Evolutionary conservation across 306 rosid species (phyloP), one percentile per base, ranked within the genome.

Genomic region (Malus orientalis): DNA sequence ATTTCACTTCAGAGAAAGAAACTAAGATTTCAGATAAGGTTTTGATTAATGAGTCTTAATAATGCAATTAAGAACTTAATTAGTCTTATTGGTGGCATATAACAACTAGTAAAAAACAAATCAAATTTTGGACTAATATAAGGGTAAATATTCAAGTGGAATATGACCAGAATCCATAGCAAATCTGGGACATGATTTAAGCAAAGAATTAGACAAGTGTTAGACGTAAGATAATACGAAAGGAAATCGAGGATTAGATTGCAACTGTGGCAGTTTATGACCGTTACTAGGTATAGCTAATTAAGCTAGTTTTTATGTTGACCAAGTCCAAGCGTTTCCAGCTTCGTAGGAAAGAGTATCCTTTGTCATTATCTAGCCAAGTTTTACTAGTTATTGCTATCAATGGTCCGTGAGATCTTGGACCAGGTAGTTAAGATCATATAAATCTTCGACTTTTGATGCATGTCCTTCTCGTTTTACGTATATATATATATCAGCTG

Each of bases 161-260:
- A 70, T 9, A 58, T 58, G 45, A 60, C 30, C 60, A 61, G 61
- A 27, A 74, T 74, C 78, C 27, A 7, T 36, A 44, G 58, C n/a
- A 74, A 61, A 74, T 74, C 70, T 74, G 78, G n/a, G 59, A 62
- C 67, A 19, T 42, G 59, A 61, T 60, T 23, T 73, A 18, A 60
- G 59, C 45, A 74, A 74, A 74, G 30, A 74, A 60, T 42, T 49
- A 18, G 59, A 61, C 78, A 44, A 60, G 44, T 74, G 44, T 27
- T 27, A 27, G 19, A 4, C 32, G 12, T 7, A 20, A 59, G 47
- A 18, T 57, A 57, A 63, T 15, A 22, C 16, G 55, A 9, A 60
- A 59, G 68, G 55, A 74, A 40, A 40, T 74, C 60, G 36, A 18
- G 69, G 12, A 30, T 44, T 60, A 42, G 44, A 42, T 42, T 42